Conservation (phyloP, 108 stramenopile species). For the Stephanodiscus minutulus region DNA sequence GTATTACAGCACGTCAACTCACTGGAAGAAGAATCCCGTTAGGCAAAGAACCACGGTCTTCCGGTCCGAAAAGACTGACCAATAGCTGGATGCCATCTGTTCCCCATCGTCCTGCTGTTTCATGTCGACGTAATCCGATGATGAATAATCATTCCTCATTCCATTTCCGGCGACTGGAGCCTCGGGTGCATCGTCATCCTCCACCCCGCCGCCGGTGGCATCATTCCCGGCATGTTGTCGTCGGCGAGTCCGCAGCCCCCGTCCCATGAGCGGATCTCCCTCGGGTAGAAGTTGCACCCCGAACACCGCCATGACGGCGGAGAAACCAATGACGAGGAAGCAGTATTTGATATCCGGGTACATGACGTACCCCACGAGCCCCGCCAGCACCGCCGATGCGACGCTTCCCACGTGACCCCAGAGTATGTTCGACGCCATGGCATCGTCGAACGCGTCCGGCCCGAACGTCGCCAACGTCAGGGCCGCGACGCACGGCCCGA, state of each 20-base stretch:
- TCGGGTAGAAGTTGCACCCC: constrained; percentile 74
- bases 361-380: constrained; percentile 59
- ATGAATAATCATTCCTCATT: constrained; percentile 13
- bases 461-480: constrained; percentile 79
- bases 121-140: constrained; percentile 36
- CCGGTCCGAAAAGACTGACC: constrained; percentile 71
- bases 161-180: constrained; percentile 7
- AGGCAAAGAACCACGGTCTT: constrained; percentile 70
- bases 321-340: constrained; percentile 80
- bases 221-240: not conserved
- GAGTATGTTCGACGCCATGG: constrained; percentile 83
- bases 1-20: constrained; percentile 13
- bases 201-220: not conserved
- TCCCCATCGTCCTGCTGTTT: constrained; percentile 23
- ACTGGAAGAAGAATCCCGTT: constrained; percentile 90
- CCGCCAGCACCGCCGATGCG: constrained; percentile 78
- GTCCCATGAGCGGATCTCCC: constrained; percentile 75
- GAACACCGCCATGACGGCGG: constrained; percentile 67
- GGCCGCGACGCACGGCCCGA: constrained; percentile 83
- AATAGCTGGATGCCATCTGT: constrained; percentile 55
- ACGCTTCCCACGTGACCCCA: constrained; percentile 85
- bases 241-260: constrained; percentile 64
- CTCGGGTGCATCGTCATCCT: constrained; percentile 5
- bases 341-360: constrained; percentile 85
- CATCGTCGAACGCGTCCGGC: constrained; percentile 77